Conservation (phyloP, 768 basidiomycete genomes). For the Boletus subcaerulescens region DNA sequence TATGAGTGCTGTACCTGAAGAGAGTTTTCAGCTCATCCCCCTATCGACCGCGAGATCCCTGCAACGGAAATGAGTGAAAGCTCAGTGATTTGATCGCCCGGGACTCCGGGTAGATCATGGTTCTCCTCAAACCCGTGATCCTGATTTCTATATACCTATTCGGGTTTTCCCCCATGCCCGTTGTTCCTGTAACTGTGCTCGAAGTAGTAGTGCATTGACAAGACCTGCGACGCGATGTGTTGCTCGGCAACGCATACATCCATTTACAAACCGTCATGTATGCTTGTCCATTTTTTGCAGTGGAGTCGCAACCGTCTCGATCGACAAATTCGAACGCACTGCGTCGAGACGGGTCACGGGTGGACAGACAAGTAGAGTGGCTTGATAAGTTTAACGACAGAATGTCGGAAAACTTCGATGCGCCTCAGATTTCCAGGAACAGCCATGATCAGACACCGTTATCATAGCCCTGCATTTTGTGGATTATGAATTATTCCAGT, state of each 20-base stretch:
- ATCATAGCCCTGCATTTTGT: no score
- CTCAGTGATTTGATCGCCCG: background rate
- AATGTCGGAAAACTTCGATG: no score
- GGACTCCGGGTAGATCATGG: background rate
- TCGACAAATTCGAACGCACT: background rate
- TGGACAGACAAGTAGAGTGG: no score
- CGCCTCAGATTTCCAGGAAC: no score
- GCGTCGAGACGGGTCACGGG: no score
- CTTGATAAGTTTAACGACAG: no score
- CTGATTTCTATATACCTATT: background rate
- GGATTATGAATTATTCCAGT: no score
- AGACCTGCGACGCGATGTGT: background rate
- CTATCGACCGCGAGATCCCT: background rate
- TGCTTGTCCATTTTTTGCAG: background rate
- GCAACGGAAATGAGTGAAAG: background rate
- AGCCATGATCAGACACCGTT: no score
- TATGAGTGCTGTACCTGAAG: conserved; percentile 6
- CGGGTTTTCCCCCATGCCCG: background rate
- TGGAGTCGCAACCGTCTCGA: background rate
- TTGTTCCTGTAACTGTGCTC: background rate
- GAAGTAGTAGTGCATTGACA: background rate
- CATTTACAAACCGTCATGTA: background rate
- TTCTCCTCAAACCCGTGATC: background rate
- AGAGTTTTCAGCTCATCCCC: conserved; percentile 5
- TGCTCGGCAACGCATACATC: background rate